Evolutionary conservation across 805 yeast genomes (phyloP).

Genomic region (Ogataea glucozyma): DNA sequence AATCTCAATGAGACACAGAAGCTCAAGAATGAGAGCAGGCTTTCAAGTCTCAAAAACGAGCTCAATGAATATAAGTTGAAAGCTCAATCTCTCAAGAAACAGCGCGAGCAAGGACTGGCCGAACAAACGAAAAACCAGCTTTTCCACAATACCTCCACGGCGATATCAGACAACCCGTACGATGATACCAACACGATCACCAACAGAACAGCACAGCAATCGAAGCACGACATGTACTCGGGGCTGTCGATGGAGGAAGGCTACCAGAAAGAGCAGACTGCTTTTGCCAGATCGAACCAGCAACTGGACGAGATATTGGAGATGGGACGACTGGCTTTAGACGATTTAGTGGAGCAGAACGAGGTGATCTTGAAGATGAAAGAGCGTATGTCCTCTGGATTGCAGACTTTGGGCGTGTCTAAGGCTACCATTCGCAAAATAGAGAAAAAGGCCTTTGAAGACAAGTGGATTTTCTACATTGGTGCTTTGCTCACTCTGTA

Average conservation of each 20-base stretch:
- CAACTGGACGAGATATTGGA: slow-evolving; percentile 89
- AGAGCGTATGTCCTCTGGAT: slow-evolving; percentile 60
- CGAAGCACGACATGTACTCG: slow-evolving; percentile 30
- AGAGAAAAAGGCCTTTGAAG: slow-evolving; percentile 80
- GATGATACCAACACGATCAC: slow-evolving; percentile 31
- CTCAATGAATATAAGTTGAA: slow-evolving; percentile 47
- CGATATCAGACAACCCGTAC: slow-evolving; percentile 50
- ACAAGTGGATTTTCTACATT: slow-evolving; percentile 82
- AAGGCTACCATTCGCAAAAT: slow-evolving; percentile 78
- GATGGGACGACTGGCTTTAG: slow-evolving; percentile 83
- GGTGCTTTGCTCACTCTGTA: slow-evolving; percentile 64
- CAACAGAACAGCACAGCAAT: slow-evolving; percentile 18
- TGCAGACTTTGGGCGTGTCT: slow-evolving; percentile 83
- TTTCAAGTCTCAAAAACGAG: slow-evolving; percentile 55
- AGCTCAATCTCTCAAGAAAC: slow-evolving; percentile 54
- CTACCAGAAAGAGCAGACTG: slow-evolving; percentile 63
- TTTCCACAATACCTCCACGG: slow-evolving; percentile 36
- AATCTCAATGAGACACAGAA: slow-evolving; percentile 47
- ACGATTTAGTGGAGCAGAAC: slow-evolving; percentile 84
- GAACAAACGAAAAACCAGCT: slow-evolving; percentile 52
- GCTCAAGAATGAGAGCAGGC: slow-evolving; percentile 59
- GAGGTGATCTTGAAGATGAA: slow-evolving; percentile 66
- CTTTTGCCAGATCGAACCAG: slow-evolving; percentile 66
- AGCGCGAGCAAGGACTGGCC: slow-evolving; percentile 54
- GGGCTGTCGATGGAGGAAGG: slow-evolving; percentile 55